Percentiles rank a stretch among this genome's conserved stretches.
phyloP scores from a whole-genome alignment of 2,329 filamentous ascomycete species.

The Cytospora paraplurivora region DNA sequence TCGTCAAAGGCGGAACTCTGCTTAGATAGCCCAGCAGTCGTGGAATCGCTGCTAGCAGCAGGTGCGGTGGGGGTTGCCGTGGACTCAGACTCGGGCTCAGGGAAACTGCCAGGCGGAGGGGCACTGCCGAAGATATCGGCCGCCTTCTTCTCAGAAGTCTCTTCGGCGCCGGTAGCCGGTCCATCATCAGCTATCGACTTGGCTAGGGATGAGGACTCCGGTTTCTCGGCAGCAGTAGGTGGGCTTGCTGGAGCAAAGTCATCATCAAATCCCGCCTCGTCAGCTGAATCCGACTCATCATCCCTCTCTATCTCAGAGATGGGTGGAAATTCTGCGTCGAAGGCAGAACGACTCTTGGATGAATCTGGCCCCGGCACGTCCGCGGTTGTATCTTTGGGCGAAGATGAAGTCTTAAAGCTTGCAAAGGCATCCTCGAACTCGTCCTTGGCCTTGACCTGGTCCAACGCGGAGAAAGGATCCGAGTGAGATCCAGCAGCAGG shows the following conservation, averaged over 20 bases:
- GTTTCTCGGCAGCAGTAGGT: conserved; percentile 36
- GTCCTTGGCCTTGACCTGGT: conserved; percentile 67
- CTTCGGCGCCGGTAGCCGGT: conserved; percentile 17
- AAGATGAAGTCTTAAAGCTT: conserved; percentile 62
- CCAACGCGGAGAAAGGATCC: conserved; percentile 57
- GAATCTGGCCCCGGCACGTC: conserved; percentile 43
- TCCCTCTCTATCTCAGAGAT: conserved; percentile 84
- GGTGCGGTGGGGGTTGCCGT: conserved; percentile 40
- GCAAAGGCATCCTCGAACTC: conserved; percentile 88
- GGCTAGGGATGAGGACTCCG: conserved; percentile 34
- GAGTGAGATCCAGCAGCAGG: conserved; percentile 29
- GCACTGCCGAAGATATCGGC: conserved; percentile 48
- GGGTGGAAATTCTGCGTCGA: conserved; percentile 84
- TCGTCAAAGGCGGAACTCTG: conserved; percentile 68
- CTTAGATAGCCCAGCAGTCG: conserved; percentile 38
- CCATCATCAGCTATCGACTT: conserved; percentile 37
- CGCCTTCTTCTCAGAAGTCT: conserved; percentile 27
- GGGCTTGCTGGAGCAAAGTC: conserved; percentile 75
- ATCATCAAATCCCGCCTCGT: conserved; percentile 86
- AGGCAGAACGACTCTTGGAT: conserved; percentile 52
- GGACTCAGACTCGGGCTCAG: conserved; percentile 33
- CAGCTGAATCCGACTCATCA: conserved; percentile 81
- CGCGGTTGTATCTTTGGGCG: conserved; percentile 46
- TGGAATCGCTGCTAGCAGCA: conserved; percentile 35
- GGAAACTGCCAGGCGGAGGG: conserved; percentile 32